Evolutionary conservation across 2,329 filamentous ascomycete species (phyloP).

Genomic region (Colletotrichum sidae): DNA sequence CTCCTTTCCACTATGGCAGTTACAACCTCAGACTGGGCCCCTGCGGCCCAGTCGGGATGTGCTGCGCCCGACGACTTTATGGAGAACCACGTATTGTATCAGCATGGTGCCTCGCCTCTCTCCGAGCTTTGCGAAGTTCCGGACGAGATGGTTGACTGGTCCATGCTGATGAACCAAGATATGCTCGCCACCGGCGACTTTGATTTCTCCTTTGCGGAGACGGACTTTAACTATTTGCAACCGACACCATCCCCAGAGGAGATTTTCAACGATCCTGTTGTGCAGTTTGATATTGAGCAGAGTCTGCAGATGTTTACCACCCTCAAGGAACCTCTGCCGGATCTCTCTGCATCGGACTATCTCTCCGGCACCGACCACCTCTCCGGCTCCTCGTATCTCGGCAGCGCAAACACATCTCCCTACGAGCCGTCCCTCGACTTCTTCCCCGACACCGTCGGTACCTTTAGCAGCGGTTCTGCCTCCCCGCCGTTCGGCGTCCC

Average conservation of each 20-base stretch:
- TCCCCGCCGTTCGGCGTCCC: constrained; percentile 19
- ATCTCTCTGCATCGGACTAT: constrained; percentile 30
- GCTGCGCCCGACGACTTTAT: constrained; percentile 31
- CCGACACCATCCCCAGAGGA: constrained; percentile 13
- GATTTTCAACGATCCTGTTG: constrained; percentile 25
- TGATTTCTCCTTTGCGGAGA: constrained; percentile 1
- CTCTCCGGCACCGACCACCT: constrained; percentile 29
- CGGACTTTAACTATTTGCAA: background rate
- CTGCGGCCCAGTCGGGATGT: constrained; percentile 20
- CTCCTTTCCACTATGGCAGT: constrained; percentile 23
- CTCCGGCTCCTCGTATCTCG: constrained; percentile 29
- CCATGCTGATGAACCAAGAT: constrained; percentile 32
- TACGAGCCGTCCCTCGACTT: constrained; percentile 30
- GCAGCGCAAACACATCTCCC: constrained; percentile 32
- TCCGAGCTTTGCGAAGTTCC: constrained; percentile 30
- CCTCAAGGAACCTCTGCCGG: constrained; percentile 29
- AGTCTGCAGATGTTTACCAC: constrained; percentile 21
- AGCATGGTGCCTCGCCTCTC: constrained; percentile 18
- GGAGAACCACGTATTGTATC: constrained; percentile 26
- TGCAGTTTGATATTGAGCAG: constrained; percentile 28
- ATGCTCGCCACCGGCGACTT: constrained; percentile 26
- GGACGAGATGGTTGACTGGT: constrained; percentile 29
- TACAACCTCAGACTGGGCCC: constrained; percentile 29
- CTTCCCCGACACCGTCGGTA: constrained; percentile 23
- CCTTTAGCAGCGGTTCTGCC: constrained; percentile 11